These are phyloP conservation scores for Holtermannia corniformis DNA, from an alignment of 768 basidiomycete genomes.

Conservation along the genomic window DNA sequence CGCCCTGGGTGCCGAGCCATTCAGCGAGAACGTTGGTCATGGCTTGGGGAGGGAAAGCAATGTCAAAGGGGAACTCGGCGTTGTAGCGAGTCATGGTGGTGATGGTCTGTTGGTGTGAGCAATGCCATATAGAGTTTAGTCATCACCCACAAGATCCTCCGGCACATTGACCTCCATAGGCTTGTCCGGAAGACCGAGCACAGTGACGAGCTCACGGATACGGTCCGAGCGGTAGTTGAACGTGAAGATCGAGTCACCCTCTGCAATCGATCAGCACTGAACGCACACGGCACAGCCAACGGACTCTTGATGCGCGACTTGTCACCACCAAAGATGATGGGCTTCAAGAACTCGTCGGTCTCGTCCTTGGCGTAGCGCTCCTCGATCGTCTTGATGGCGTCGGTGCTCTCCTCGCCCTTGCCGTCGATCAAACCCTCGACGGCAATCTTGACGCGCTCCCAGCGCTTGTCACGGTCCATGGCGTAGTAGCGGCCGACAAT, in stretches of 20 bases:
- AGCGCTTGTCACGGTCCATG: constrained; percentile 94
- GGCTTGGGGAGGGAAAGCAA: constrained; percentile 85
- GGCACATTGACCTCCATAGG: constrained; percentile 76
- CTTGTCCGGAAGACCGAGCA: constrained; percentile 72
- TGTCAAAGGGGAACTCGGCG: constrained; percentile 73
- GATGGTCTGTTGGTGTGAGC: constrained; percentile 51
- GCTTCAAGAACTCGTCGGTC: constrained; percentile 93
- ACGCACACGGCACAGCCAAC: constrained; percentile 10
- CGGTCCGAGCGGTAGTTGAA: constrained; percentile 98
- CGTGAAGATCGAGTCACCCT: constrained; percentile 80
- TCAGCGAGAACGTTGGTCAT: constrained; percentile 95
- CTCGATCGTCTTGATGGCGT: constrained; percentile 57
- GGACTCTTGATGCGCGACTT: constrained; percentile 70
- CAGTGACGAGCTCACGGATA: constrained; percentile 78
- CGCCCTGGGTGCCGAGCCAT: constrained; percentile 66
- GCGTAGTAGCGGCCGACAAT: constrained; percentile 88
- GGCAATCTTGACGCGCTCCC: constrained; percentile 86
- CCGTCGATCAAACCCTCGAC: constrained; percentile 75
- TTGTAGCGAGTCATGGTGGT: constrained; percentile 94
- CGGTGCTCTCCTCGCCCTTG: constrained; percentile 46
- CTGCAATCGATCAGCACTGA: constrained; percentile 42
- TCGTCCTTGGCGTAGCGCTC: constrained; percentile 71
- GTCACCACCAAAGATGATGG: constrained; percentile 74
- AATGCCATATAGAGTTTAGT: background rate
- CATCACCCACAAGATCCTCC: constrained; percentile 58